Evolutionary conservation across 2,329 filamentous ascomycete species (phyloP), one percentile per base, ranked within the genome.

Genomic region (Aaosphaeria pasadenensis): DNA sequence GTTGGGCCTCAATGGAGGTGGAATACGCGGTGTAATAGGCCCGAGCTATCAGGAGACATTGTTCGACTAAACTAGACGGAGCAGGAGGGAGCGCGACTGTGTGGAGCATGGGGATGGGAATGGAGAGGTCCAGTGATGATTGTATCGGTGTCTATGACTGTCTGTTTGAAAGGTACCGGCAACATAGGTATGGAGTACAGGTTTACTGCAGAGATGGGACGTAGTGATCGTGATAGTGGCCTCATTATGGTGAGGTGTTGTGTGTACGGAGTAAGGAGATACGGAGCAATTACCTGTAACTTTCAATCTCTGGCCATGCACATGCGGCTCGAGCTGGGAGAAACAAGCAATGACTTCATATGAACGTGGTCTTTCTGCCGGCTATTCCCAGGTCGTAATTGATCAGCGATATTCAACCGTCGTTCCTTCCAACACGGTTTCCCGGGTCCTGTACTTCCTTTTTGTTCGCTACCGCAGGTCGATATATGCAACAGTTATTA

Each of bases 381-480:
- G 46, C 41, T 45, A 46, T 43, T 50, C 45, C 44, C 13, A 44
- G 42, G 9, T 29, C 11, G 43, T 39, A 42, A 44, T 47, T 45
- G 50, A 53, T 50, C 50, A 43, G 44, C 50, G 48, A 48, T 38
- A 45, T 48, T 50, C 41, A 50, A 31, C 47, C 47, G 42, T 24
- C 17, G 17, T 24, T 24, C 17, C 17, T 42, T 42, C 45, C 45
- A 42, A 30, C 47, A 44, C 38, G 44, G 45, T 17, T 45, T 43
- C 39, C 39, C 30, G 46, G 31, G 30, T 17, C 42, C 42, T 33
- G 33, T 36, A 36, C 7, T 40, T 35, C 43, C 17, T 24, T 24
- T 24, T 24, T 43, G 11, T 47, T 42, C 50, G 46, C 46, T 49
- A 49, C 50, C 46, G 39, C 30, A 24, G 42, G 28, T 9, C 30